Base-by-base conservation (phyloP, 1,139 yeast species). In the Yamadazyma triangularis region DNA sequence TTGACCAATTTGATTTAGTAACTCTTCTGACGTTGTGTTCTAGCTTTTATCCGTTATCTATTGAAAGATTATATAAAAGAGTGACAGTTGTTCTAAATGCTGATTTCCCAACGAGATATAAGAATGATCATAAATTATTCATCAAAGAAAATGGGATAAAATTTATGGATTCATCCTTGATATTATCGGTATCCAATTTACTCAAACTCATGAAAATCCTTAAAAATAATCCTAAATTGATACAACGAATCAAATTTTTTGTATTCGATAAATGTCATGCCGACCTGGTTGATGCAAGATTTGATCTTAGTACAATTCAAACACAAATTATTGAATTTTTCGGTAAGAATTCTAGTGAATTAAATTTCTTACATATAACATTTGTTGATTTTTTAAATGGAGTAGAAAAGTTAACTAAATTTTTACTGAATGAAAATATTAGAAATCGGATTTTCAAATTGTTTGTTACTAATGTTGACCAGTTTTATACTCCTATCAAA, bases 201-300 rank as follows among this genome's bases (percentile, higher is more conserved):
- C 21, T 45, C 24, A 33, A 33, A 30, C 57, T 62, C 30, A 33
- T 57, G 9, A 33, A 41, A 5, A 31, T 54, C 1, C 32, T 63
- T 13, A 36, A 44, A 9, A 15, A 33, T 8, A 53, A 53, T 33
- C 44, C 45, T 2, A 16, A 30, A 2, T 42, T 60, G 30, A 34
- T 60, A 3, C 52, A 50, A 20, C 44, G 44, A 23, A 45, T 64
- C 31, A 49, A 49, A 35, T 58, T 44, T 32, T 61, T 64, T 35
- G 52, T 60, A 10, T 61, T 63, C 42, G 69, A 62, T 35, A 61
- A 61, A 39, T 59, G 67, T 41, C 46, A 48, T 33, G 35, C 48
- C 12, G 42, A 42, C 9, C 9, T 18, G 9, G 6, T 18, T 7
- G 20, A 18, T 18, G 9, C 6, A 7, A 18, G 20, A 18, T n/a